A percentile compares a stretch with the other conserved stretches of the same genome.
Conservation (phyloP, 352 stramenopile genomes). For the Thalassiosira sp. region DNA sequence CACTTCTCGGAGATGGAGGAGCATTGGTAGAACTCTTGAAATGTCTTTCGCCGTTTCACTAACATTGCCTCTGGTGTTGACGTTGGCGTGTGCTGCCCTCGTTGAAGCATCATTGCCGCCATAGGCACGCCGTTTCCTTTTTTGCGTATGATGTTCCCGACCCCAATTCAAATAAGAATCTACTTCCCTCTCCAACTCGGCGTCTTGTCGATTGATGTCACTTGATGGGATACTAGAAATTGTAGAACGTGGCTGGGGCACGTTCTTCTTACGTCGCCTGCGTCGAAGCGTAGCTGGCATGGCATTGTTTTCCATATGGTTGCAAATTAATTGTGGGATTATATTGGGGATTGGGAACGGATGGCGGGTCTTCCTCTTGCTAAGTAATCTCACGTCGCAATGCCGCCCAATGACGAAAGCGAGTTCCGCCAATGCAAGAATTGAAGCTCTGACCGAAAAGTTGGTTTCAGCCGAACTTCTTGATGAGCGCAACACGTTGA, state of each 20-base stretch:
- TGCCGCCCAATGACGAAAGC: too few species aligned
- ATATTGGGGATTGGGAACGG: not conserved
- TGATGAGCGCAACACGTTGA: too few species aligned
- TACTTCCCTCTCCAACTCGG: conserved; percentile 15
- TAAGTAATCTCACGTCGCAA: too few species aligned
- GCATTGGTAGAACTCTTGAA: conserved; percentile 11
- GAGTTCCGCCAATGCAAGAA: too few species aligned
- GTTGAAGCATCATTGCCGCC: not conserved
- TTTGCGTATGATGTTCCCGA: not conserved
- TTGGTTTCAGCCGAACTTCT: too few species aligned
- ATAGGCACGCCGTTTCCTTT: not conserved
- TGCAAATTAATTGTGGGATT: not conserved
- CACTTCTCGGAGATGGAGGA: conserved; percentile 10
- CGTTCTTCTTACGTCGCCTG: conserved; percentile 16
- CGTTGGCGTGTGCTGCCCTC: not conserved
- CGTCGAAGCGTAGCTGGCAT: not conserved
- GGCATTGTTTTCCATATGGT: not conserved
- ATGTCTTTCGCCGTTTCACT: not conserved
- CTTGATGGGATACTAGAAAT: too few species aligned
- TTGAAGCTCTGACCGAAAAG: too few species aligned
- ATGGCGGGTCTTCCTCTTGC: too few species aligned
- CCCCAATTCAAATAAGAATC: conserved; percentile 12
- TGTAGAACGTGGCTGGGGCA: not conserved
- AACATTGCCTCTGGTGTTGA: not conserved
- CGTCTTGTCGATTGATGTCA: not conserved